Conservation (phyloP, 1,284 basidiomycete species). For the Trichosporon asahii region DNA sequence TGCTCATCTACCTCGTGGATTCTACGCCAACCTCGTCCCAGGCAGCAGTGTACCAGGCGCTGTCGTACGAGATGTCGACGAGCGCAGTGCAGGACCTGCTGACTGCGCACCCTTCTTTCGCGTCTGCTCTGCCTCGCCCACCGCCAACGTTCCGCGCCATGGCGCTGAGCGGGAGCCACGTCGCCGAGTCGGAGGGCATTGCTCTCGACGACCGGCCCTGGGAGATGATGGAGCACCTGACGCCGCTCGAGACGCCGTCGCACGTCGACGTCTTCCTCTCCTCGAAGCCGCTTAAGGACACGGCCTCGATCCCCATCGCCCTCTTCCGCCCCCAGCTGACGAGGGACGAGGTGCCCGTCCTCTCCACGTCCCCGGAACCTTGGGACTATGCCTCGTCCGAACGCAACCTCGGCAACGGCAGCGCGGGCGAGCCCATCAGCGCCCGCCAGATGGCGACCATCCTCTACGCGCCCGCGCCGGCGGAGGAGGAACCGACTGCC, state of each 20-base stretch:
- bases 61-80: conserved; percentile 33
- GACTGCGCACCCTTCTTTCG: conserved; percentile 21
- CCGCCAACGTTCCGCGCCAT: conserved; percentile 32
- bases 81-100: conserved; percentile 27
- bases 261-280: conserved; percentile 40
- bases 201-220: conserved; percentile 47
- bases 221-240: conserved; percentile 47
- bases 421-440: conserved; percentile 37
- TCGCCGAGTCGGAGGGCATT: conserved; percentile 22
- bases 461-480: conserved; percentile 26
- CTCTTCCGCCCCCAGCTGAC: conserved; percentile 42
- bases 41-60: conserved; percentile 24
- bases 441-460: conserved; percentile 33
- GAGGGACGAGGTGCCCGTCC: conserved; percentile 36
- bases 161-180: conserved; percentile 25
- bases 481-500: conserved; percentile 1
- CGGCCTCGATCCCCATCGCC: conserved; percentile 38
- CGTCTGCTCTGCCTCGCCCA: conserved; percentile 31
- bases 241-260: conserved; percentile 17
- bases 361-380: background rate
- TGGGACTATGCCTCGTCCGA: conserved; percentile 40
- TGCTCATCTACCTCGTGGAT: conserved; percentile 31
- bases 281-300: conserved; percentile 33
- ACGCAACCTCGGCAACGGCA: conserved; percentile 42
- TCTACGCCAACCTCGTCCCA: conserved; percentile 14